Evolutionary conservation across 164 flowering plant species (phyloP).

Genomic region (Litsea cubeba): DNA sequence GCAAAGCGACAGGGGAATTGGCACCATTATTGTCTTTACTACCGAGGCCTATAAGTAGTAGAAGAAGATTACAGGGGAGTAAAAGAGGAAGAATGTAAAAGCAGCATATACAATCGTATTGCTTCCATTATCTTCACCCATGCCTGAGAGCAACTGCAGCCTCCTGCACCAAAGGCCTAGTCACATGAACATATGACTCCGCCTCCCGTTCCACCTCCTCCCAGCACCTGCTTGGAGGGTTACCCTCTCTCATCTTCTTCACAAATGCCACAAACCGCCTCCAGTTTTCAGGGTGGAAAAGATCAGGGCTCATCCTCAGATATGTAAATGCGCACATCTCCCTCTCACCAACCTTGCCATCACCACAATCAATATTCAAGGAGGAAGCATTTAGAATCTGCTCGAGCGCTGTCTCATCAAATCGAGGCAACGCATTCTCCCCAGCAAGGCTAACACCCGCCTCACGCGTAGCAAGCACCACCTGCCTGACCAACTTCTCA

Average conservation of each 20-base stretch:
- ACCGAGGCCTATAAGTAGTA: no score
- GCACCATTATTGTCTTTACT: no score
- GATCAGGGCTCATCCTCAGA: conserved; percentile 74
- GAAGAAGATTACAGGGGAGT: not conserved
- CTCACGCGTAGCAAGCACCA: conserved; percentile 54
- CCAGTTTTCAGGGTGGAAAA: conserved; percentile 86
- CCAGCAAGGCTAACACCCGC: conserved; percentile 83
- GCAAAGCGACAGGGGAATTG: no score
- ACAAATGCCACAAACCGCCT: conserved; percentile 69
- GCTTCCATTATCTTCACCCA: not conserved
- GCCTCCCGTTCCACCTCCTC: conserved; percentile 86
- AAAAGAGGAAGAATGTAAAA: not conserved
- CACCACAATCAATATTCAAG: conserved; percentile 29
- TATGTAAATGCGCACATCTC: conserved; percentile 94
- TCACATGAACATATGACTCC: conserved; percentile 62
- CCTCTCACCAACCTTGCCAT: conserved; percentile 18
- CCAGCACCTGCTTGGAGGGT: conserved; percentile 37
- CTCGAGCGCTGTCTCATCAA: conserved; percentile 69
- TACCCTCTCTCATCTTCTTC: conserved; percentile 80
- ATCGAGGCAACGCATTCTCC: conserved; percentile 88
- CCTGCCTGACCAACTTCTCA: conserved; percentile 80
- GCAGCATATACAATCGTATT: no score
- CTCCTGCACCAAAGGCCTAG: conserved; percentile 72
- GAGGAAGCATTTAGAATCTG: conserved; percentile 57
- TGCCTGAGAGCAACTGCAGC: conserved; percentile 64